Base-by-base conservation (phyloP, 2,329 filamentous ascomycete species). In the Cryoendolithus antarcticus region DNA sequence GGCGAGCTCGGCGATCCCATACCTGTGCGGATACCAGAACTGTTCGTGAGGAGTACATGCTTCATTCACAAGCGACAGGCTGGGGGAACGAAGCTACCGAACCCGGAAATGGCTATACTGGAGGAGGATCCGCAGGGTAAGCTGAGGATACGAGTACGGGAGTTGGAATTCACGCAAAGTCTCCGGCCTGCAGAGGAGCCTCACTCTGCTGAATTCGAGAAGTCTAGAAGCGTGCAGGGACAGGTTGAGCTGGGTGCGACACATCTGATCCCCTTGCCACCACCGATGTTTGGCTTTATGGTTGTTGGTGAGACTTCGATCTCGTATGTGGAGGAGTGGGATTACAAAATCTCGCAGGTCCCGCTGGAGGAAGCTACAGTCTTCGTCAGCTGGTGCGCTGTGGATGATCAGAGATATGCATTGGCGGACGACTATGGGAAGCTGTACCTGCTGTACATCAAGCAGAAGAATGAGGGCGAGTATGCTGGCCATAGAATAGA, bases 341-440 rank as follows among this genome's bases (percentile, higher is more conserved):
- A 82, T 28, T 83, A 65, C 15, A 79, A 80, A 45, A 72, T 77
- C 28, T 71, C 71, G 9, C 71, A 86, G 9, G 71, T 77, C 6
- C 64, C 70, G 0, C 62, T 95, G 2, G 68, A 75, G 1, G 78
- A 89, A 41, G 75, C 86, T 1, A 86, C 82, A 2, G 80, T 94
- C 29, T 96, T 93, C 50, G 81, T 91, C n/a, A 78, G 86, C 2
- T 98, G 89, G 88, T 82, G 83, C 45, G 76, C 80, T 51, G 78
- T 91, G 37, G 84, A 96, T 52, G 75, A 77, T 15, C 79, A 81
- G 30, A 74, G 81, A 52, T 96, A 86, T 64, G 69, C 95, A n/a
- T 65, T 98, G 2, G 86, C 82, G 2, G 91, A 98, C 56, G 86
- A 95, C 51, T 95, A 91, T 55, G 89, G 91, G 10, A 74, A 73